Evolutionary conservation across 495 filamentous ascomycete genomes (phyloP).

Genomic region (Lichenothelia convexa): DNA sequence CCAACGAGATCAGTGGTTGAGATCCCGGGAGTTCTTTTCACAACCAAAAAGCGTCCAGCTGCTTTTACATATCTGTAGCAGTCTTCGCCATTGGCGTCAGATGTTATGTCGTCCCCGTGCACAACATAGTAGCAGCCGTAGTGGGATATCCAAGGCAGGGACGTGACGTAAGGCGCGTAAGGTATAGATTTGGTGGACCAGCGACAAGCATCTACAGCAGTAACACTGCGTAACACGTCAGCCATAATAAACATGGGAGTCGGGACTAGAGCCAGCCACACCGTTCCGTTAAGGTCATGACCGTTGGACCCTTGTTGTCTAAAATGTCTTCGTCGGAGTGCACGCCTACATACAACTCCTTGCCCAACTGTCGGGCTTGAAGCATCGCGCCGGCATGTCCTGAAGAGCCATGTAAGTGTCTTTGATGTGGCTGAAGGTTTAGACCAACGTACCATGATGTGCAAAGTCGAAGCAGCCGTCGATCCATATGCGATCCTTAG

Average conservation of each 20-base stretch:
- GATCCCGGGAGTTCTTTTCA: constrained; percentile 90
- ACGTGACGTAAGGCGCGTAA: constrained; percentile 86
- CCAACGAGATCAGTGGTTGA: constrained; percentile 95
- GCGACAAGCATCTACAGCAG: constrained; percentile 82
- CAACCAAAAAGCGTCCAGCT: constrained; percentile 77
- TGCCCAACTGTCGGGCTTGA: constrained; percentile 73
- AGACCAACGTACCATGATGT: too few species aligned
- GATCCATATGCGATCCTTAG: constrained; percentile 75
- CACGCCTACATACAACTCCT: constrained; percentile 73
- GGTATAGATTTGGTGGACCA: constrained; percentile 77
- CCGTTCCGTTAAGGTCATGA: constrained; percentile 88
- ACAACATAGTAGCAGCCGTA: constrained; percentile 88
- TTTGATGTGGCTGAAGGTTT: neutral
- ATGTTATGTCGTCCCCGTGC: constrained; percentile 80
- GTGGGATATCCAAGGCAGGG: constrained; percentile 78
- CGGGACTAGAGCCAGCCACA: constrained; percentile 18
- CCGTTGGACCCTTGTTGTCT: constrained; percentile 92
- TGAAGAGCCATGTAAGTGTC: too few species aligned
- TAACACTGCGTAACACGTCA: too few species aligned
- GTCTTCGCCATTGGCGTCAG: constrained; percentile 70
- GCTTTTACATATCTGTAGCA: constrained; percentile 95
- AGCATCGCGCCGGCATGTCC: constrained; percentile 94
- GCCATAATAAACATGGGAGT: constrained; percentile 14
- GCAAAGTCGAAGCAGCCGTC: constrained; percentile 99
- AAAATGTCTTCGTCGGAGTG: constrained; percentile 91